Evolutionary conservation across 2,329 filamentous ascomycete species (phyloP).

Genomic region (Neocatenulostroma microsporum): DNA sequence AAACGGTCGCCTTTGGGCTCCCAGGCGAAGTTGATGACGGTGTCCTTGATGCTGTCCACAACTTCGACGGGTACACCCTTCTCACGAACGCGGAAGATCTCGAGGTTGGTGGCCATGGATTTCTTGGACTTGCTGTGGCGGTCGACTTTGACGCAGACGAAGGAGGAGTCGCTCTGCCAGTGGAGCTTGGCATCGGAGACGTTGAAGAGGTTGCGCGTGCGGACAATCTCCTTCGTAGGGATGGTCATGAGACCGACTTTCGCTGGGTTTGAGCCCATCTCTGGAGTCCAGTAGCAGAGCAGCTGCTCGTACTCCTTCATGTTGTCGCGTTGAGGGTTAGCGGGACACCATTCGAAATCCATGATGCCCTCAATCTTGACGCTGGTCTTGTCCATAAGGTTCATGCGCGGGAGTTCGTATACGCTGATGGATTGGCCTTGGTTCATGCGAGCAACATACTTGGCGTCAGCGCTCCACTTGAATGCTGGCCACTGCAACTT

Average conservation of each 20-base stretch:
- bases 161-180: constrained; percentile 92
- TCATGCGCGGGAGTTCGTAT: constrained; percentile 85
- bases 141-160: constrained; percentile 97
- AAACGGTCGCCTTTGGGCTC: constrained; percentile 97
- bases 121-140: constrained; percentile 99
- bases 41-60: constrained; percentile 95
- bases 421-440: constrained; percentile 83
- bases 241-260: constrained; percentile 96
- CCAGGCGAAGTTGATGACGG: constrained; percentile 99
- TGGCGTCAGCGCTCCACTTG: constrained; percentile 98
- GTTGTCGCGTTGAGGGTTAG: constrained; percentile 70
- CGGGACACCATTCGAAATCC: constrained; percentile 97
- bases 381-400: constrained; percentile 77
- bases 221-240: constrained; percentile 86
- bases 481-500: constrained; percentile 98
- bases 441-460: constrained; percentile 88
- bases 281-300: constrained; percentile 97
- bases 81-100: constrained; percentile 95
- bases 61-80: constrained; percentile 98
- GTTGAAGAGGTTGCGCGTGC: constrained; percentile 95
- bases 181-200: constrained; percentile 96
- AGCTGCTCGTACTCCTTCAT: constrained; percentile 92
- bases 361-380: constrained; percentile 95
- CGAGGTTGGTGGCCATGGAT: constrained; percentile 89
- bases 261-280: constrained; percentile 94